These are phyloP conservation scores for Scutellaria baicalensis DNA, from an alignment of 257 asterid genomes.

Conservation along the genomic window DNA sequence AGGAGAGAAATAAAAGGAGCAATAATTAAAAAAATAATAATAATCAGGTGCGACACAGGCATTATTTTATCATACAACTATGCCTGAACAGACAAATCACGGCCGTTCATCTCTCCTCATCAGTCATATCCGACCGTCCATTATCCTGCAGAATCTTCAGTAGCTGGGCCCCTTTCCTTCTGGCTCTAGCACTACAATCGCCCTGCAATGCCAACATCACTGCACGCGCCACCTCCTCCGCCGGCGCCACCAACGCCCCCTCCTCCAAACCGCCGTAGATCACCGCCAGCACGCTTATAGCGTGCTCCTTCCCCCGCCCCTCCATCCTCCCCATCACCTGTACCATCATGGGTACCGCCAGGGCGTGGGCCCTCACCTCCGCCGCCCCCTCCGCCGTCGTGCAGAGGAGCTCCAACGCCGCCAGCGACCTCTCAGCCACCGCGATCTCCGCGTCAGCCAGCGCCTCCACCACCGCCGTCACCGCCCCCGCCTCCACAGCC, in stretches of 20 bases:
- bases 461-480: constrained; percentile 61
- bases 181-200: constrained; percentile 60
- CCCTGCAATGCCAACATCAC: constrained; percentile 73
- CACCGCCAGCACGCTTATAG: constrained; percentile 63
- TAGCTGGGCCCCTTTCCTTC: constrained; percentile 79
- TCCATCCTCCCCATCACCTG: constrained; percentile 78
- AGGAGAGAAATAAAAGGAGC: not conserved
- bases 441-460: constrained; percentile 59
- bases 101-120: constrained; percentile 27
- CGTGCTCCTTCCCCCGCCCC: constrained; percentile 78
- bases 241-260: constrained; percentile 42
- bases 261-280: constrained; percentile 46
- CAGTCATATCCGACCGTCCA: constrained; percentile 35
- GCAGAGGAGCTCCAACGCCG: constrained; percentile 68
- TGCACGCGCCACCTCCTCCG: constrained; percentile 93
- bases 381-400: constrained; percentile 73
- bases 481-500: constrained; percentile 73
- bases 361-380: constrained; percentile 65
- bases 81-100: not conserved
- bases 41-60: not conserved
- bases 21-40: not conserved
- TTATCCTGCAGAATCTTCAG: constrained; percentile 57
- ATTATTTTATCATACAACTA: constrained; percentile 2
- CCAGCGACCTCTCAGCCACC: constrained; percentile 62
- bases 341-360: constrained; percentile 88